Evolutionary conservation across 1,284 basidiomycete genomes (phyloP), one percentile per base, ranked within the genome.

Genomic region (Apiotrichum porosum): DNA sequence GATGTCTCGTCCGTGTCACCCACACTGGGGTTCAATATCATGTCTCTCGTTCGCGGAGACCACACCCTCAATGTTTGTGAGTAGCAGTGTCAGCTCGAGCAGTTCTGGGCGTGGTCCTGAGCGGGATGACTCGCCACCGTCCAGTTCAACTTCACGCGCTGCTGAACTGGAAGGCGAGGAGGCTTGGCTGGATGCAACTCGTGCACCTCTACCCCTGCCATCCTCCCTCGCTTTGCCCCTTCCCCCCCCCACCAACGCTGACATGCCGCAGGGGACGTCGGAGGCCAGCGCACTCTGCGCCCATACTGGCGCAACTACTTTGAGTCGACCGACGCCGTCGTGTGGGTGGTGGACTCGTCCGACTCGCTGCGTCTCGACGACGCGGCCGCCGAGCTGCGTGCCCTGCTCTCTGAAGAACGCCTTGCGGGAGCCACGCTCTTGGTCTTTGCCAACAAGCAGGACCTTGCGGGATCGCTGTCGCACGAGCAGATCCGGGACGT

Each of bases 271-370:
- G 93, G 94, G 95, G 95, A 99, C 69, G 91, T 99, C 28, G 95
- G 95, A 23, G 95, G 95, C 12, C 95, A 98, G 72, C 82, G 85
- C 44, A 94, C 91, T 0, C 81, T 98, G 36, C 80, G 95, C 19
- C 93, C 95, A 2, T 99, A 98, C 71, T 98, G 95, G 95, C 79
- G 91, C 28, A 99, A 98, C 73, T 98, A 98, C 75, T 99, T 98
- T 64, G 95, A 99, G 72, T 87, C 92, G 72, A 98, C 95, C 6
- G 95, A 98, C 74, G 94, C 88, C 4, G 79, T 99, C 39, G 90
- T 98, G 28, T 99, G 95, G 95, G 95, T 99, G 15, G 93, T 98
- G 30, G 95, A 98, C 75, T 93, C 89, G 1, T 83, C 86, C 35
- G 95, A 98, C 74, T 79, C 85, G 28, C 80, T 89, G 72, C 81